Base-by-base conservation (phyloP, 2,329 filamentous ascomycete genomes). In the Stemphylium lycopersici region DNA sequence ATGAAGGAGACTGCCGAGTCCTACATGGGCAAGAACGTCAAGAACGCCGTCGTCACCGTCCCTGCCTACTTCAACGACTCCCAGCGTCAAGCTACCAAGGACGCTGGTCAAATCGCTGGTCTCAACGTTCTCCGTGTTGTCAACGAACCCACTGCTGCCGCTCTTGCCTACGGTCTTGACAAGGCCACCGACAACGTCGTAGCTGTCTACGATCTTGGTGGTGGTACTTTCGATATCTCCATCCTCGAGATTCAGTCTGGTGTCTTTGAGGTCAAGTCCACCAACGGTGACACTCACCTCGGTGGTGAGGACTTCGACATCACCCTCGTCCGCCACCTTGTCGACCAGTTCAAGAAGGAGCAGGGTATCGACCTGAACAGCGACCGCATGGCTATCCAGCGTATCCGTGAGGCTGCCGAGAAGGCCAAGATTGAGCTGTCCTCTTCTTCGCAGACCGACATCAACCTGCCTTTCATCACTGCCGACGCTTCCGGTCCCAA, bases 351-450 rank as follows among this genome's bases (percentile, higher is more conserved):
- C 86, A 97, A 97, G 90, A 93, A 91, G 81, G 91, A 96, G 68
- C 91, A 91, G 62, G 89, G 90, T 62, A 90, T 97, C 65, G 93
- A 98, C 77, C 87, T 98, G 67, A 90, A 91, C 55, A 82, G 80
- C 74, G 93, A 98, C 83, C 92, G 93, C 78, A 97, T 97, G 93
- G 93, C 93, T 69, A 96, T 98, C 75, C 93, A 97, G 86, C 89
- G 93, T 87, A 97, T 98, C 78, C 93, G 93, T 81, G 93, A 97
- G 83, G 93, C 93, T 68, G 92, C 93, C 68, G 93, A 98, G 86
- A 97, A 97, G 88, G 93, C 93, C 76, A 98, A 98, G 91, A 97
- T 97, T 73, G 93, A 97, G 83, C 84, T 98, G 67, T 98, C 93
- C 11, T 97, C 93, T 31, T 93, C 93, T 54, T 86, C 93, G 67